These are phyloP conservation scores for Bruguiera gymnorhiza DNA, from an alignment of 345 rosid genomes.

Conservation along the genomic window DNA sequence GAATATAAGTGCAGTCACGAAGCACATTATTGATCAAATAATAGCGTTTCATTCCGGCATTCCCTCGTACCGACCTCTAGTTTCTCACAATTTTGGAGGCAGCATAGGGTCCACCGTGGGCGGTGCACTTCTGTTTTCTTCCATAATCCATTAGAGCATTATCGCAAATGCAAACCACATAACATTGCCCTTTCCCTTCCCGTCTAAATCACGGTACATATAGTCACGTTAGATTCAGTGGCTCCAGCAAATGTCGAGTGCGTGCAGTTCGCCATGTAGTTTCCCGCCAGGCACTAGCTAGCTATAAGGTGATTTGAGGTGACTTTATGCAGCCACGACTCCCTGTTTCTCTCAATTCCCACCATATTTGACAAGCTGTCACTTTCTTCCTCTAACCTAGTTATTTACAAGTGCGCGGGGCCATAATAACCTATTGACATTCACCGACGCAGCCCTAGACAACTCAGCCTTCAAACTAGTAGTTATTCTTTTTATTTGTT, in stretches of 20 bases:
- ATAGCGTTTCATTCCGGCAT: too few species aligned
- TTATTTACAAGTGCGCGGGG: neutral
- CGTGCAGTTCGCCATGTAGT: neutral
- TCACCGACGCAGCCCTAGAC: too few species aligned
- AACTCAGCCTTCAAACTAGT: too few species aligned
- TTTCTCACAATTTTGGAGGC: too few species aligned
- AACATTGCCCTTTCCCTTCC: neutral
- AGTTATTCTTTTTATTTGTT: neutral
- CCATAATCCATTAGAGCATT: neutral
- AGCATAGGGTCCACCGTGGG: too few species aligned
- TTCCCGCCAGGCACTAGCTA: too few species aligned
- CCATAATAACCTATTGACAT: neutral
- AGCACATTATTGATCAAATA: too few species aligned
- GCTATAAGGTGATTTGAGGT: neutral
- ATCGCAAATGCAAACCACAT: neutral
- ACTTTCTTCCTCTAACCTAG: neutral
- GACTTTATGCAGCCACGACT: neutral
- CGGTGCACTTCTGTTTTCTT: neutral
- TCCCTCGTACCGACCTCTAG: too few species aligned
- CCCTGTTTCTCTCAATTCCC: neutral
- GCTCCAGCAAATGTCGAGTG: neutral
- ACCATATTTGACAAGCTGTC: constrained; percentile 3
- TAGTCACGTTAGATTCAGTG: neutral
- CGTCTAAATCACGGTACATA: neutral
- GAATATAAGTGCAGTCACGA: neutral